Evolutionary conservation across 179 eudicot species (phyloP).

Genomic region (Monotropa hypopitys): DNA sequence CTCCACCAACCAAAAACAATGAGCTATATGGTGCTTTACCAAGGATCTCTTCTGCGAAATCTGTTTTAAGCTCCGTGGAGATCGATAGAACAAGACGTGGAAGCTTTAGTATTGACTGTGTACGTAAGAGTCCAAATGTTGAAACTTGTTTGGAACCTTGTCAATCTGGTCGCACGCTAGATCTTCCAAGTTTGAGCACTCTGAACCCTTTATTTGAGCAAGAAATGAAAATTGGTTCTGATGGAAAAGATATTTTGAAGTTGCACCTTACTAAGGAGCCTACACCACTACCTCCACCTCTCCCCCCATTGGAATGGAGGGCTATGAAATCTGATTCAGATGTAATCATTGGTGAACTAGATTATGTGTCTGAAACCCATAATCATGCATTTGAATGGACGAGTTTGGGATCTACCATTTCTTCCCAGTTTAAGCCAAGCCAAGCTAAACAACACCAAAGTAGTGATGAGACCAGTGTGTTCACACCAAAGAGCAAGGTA

Average conservation of each 20-base stretch:
- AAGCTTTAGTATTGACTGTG: slow-evolving; percentile 13
- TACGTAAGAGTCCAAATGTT: slow-evolving; percentile 14
- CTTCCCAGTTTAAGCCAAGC: slow-evolving; percentile 31
- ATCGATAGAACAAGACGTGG: slow-evolving; percentile 20
- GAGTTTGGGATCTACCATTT: slow-evolving; percentile 18
- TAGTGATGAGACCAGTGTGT: slow-evolving; percentile 15
- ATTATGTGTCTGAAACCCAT: slow-evolving; percentile 15
- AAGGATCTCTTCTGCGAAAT: slow-evolving; percentile 40
- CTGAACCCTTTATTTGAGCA: slow-evolving; percentile 30
- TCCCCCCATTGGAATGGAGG: slow-evolving; percentile 82
- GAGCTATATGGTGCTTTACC: slow-evolving; percentile 42
- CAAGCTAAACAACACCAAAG: slow-evolving; percentile 24
- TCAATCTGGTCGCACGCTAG: slow-evolving; percentile 21
- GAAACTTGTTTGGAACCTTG: slow-evolving; percentile 19
- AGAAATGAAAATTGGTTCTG: slow-evolving; percentile 22
- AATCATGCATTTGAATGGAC: slow-evolving; percentile 22
- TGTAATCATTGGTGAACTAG: slow-evolving; percentile 16
- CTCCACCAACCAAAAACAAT: slow-evolving; percentile 35
- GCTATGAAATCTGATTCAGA: slow-evolving; percentile 30
- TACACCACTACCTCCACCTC: slow-evolving; percentile 62
- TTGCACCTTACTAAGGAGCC: slow-evolving; percentile 25
- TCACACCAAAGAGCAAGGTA: slow-evolving; percentile 32
- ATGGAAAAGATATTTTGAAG: slow-evolving; percentile 15
- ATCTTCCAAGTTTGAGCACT: slow-evolving; percentile 35
- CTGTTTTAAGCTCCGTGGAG: slow-evolving; percentile 43